These are phyloP conservation scores for Artemisia argyi DNA, from an alignment of 129 eudicot genomes.

Conservation along the genomic window DNA sequence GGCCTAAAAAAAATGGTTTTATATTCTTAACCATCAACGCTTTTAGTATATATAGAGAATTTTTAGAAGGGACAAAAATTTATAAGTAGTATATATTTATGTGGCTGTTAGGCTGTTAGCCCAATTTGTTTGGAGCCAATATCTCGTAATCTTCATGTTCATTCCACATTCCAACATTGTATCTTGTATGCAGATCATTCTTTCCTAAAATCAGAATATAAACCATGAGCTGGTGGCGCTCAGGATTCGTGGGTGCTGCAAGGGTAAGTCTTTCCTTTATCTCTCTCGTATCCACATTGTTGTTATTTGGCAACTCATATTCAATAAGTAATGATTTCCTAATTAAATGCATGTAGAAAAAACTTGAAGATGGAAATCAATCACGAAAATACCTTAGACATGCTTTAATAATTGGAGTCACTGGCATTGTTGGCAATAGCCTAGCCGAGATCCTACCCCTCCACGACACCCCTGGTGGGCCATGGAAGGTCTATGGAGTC, in stretches of 20 bases:
- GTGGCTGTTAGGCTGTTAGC: too few species aligned
- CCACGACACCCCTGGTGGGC: constrained; percentile 63
- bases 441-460: constrained; percentile 53
- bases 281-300: background rate
- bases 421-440: constrained; percentile 62
- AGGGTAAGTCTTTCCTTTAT: constrained; percentile 18
- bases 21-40: too few species aligned
- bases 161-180: background rate
- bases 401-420: constrained; percentile 57
- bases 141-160: constrained; percentile 3
- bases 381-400: constrained; percentile 34
- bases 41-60: too few species aligned
- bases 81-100: too few species aligned
- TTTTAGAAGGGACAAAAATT: too few species aligned
- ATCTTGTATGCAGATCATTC: constrained; percentile 7
- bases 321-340: background rate
- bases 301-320: background rate
- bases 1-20: too few species aligned
- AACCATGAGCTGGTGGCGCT: constrained; percentile 72
- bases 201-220: background rate
- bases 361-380: constrained; percentile 21
- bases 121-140: too few species aligned
- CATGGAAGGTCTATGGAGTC: constrained; percentile 73
- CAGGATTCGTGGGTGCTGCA: constrained; percentile 53
- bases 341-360: constrained; percentile 26